A percentile compares a stretch with the other conserved stretches of the same genome.
phyloP scores from a whole-genome alignment of 2,329 filamentous ascomycete genomes.

The Zymoseptoria passerinii region DNA sequence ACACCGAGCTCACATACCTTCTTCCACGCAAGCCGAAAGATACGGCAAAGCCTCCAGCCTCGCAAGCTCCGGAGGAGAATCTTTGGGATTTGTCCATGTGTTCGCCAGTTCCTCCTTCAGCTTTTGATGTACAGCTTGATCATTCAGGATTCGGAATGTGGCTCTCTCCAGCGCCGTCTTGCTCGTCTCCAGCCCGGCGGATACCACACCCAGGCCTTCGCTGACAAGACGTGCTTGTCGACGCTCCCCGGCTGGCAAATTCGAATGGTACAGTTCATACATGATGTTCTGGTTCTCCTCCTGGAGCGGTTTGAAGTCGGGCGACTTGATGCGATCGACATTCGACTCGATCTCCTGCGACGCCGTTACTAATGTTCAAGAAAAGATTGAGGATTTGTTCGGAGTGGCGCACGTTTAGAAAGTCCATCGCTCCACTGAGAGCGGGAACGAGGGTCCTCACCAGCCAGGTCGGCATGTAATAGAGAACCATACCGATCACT shows the following conservation, averaged over 20 bases:
- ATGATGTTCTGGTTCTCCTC: neutral
- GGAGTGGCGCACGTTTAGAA: neutral
- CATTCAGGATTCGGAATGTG: neutral
- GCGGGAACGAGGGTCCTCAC: neutral
- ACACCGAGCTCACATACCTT: slow-evolving; percentile 9
- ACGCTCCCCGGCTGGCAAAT: neutral
- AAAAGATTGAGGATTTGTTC: neutral
- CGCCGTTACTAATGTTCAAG: neutral
- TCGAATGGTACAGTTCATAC: neutral
- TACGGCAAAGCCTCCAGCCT: slow-evolving; percentile 16
- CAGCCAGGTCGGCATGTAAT: neutral
- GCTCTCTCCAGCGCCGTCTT: neutral
- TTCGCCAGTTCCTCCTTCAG: neutral
- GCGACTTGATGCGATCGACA: neutral
- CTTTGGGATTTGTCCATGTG: neutral
- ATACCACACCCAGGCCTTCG: neutral
- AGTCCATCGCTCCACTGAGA: neutral
- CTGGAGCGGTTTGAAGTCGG: neutral
- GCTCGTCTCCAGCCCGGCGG: neutral
- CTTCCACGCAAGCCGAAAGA: slow-evolving; percentile 16
- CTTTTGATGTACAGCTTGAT: neutral
- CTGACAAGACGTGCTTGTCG: neutral
- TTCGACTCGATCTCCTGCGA: neutral
- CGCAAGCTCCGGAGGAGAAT: neutral
- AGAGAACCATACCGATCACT: neutral